phyloP scores from a whole-genome alignment of 2,329 filamentous ascomycete species.

The Chaetomium strumarium region DNA sequence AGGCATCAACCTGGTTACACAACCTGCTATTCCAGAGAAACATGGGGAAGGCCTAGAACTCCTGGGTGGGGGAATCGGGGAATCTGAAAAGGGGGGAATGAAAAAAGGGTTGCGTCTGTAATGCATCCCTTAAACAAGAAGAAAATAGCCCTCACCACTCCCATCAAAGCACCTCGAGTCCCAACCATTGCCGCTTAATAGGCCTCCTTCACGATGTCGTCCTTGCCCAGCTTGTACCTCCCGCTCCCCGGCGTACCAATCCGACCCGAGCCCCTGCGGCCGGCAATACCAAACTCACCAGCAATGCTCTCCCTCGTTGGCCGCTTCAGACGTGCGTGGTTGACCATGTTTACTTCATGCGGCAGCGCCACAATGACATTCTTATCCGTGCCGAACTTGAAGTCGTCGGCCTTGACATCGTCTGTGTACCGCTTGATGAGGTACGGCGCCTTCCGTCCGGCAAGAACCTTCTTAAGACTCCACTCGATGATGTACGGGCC shows the following conservation, averaged over 20 bases:
- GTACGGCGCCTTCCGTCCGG: slow-evolving; percentile 79
- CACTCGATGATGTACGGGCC: slow-evolving; percentile 96
- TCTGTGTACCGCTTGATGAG: slow-evolving; percentile 95
- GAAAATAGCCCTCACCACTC: not conserved
- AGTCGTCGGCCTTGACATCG: slow-evolving; percentile 96
- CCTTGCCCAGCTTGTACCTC: slow-evolving; percentile 67
- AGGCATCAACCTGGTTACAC: slow-evolving; percentile 8
- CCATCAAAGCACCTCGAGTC: not conserved
- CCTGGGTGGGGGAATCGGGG: not conserved
- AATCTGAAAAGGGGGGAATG: not conserved
- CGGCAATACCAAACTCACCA: slow-evolving; percentile 41
- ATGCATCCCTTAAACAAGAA: not conserved
- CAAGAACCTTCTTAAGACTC: slow-evolving; percentile 85
- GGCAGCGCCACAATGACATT: slow-evolving; percentile 96
- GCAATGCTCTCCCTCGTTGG: slow-evolving; percentile 93
- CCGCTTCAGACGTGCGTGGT: slow-evolving; percentile 74
- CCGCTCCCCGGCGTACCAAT: slow-evolving; percentile 50
- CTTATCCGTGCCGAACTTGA: slow-evolving; percentile 95
- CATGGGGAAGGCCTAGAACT: slow-evolving; percentile 3
- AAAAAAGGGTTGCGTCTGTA: not conserved
- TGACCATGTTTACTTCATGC: slow-evolving; percentile 98
- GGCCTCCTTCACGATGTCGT: slow-evolving; percentile 62
- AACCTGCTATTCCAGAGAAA: slow-evolving; percentile 3
- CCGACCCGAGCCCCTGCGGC: slow-evolving; percentile 45
- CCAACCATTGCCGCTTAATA: not conserved